A percentile compares a stretch with the other conserved stretches of the same genome.
phyloP scores from a whole-genome alignment of 768 basidiomycete genomes.

The Amyloporia xantha region DNA sequence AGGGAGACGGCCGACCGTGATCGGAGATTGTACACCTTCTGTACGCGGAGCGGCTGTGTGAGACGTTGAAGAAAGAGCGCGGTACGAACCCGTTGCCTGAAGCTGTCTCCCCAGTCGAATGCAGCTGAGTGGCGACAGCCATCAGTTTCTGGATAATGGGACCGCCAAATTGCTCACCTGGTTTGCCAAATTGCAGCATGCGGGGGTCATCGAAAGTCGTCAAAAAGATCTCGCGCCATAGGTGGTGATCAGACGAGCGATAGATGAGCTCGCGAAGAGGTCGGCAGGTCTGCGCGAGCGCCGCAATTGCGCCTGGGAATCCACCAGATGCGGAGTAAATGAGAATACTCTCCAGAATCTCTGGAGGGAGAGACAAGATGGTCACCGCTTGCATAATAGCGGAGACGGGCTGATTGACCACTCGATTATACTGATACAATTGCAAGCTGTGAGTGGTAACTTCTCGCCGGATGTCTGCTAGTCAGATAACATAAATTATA shows the following conservation, averaged over 20 bases:
- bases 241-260: slow-evolving; percentile 21
- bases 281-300: slow-evolving; percentile 27
- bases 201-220: slow-evolving; percentile 29
- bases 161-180: neutral
- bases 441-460: too few relatives aligned
- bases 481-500: too few relatives aligned
- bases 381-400: neutral
- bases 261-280: slow-evolving; percentile 25
- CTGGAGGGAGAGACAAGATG: slow-evolving; percentile 19
- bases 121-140: neutral
- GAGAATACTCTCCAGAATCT: slow-evolving; percentile 31
- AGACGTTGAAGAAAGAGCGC: neutral
- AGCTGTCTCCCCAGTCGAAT: slow-evolving; percentile 10
- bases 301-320: slow-evolving; percentile 19
- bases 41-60: slow-evolving; percentile 1
- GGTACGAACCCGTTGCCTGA: slow-evolving; percentile 3
- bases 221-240: slow-evolving; percentile 33
- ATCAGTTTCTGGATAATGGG: neutral
- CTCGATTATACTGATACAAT: too few relatives aligned
- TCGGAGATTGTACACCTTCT: slow-evolving; percentile 5
- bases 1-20: neutral
- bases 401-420: too few relatives aligned
- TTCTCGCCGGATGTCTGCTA: too few relatives aligned
- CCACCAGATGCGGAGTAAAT: slow-evolving; percentile 17
- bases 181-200: neutral